Evolutionary conservation across 768 basidiomycete genomes (phyloP), one percentile per base, ranked within the genome.

Genomic region (Lactifluus hygrophoroides): DNA sequence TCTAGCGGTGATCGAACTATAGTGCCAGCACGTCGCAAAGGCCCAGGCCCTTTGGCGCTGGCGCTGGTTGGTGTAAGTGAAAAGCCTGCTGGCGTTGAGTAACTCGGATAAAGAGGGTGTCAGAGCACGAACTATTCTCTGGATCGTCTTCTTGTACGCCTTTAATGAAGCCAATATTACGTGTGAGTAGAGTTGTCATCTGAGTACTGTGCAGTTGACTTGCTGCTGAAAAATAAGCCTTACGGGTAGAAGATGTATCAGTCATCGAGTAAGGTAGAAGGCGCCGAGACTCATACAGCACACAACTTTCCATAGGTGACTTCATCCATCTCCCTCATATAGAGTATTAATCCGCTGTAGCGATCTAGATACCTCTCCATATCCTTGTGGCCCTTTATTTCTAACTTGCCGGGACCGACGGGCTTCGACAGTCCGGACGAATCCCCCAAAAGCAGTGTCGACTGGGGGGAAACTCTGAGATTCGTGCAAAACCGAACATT

Each of bases 291-390:
- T 77, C 88, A 56, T 67, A 95, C 95, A 38, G 87, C 91, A 67
- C 94, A 97, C 30, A 97, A 73, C 67, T 89, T 91, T 43, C 85
- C 87, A 69, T 97, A 98, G 23, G 88, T 72, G 54, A 72, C 74
- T 69, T 96, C 91, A 60, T 96, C 94, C 90, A 97, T 95, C 75
- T 98, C 95, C 69, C 92, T 94, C 56, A 97, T 73, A 68, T 95
- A 98, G 17, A 97, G 76, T 71, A 98, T 82, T 52, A 98, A 71
- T 1, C 94, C 94, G 30, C 87, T 81, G 71, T 97, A 98, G 44
- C 88, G 80, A 23, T 88, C 90, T 19, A 98, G 78, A 70, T 92
- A 91, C 35, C 77, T 75, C 67, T 97, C 92, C 69, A 96, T 77
- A 17, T 80, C 76, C 51, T 77, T 76, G 70, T 97, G 95, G n/a